Evolutionary conservation across 2,329 filamentous ascomycete genomes (phyloP).

Genomic region (Exutisphaerella laricina): DNA sequence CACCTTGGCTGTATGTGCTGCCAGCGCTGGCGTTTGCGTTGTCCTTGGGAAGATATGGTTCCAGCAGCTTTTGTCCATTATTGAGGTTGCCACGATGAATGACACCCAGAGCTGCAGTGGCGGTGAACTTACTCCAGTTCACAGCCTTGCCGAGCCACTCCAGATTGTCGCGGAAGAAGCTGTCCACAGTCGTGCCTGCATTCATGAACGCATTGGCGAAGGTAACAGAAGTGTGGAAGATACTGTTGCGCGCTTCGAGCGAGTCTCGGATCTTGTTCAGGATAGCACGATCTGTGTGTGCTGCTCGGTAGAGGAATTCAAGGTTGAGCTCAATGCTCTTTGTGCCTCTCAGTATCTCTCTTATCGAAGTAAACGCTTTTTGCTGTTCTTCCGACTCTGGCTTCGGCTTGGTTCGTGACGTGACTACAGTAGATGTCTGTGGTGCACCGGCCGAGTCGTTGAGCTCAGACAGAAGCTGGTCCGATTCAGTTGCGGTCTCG

Average conservation of each 20-base stretch:
- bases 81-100: slow-evolving; percentile 94
- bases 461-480: slow-evolving; percentile 53
- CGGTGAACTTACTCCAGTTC: slow-evolving; percentile 99
- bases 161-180: slow-evolving; percentile 96
- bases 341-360: slow-evolving; percentile 70
- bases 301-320: slow-evolving; percentile 94
- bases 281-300: slow-evolving; percentile 79
- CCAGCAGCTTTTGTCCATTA: slow-evolving; percentile 86
- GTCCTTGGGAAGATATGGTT: slow-evolving; percentile 84
- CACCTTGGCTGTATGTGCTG: slow-evolving; percentile 92
- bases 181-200: slow-evolving; percentile 94
- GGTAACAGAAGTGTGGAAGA: slow-evolving; percentile 95
- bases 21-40: slow-evolving; percentile 64
- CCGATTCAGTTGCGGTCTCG: slow-evolving; percentile 52
- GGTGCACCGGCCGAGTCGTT: slow-evolving; percentile 48
- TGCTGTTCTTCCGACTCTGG: slow-evolving; percentile 45
- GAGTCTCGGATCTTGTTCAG: slow-evolving; percentile 96
- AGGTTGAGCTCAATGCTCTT: slow-evolving; percentile 93
- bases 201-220: slow-evolving; percentile 99
- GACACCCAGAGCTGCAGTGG: slow-evolving; percentile 90
- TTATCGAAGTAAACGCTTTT: slow-evolving; percentile 53
- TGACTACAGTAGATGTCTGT: slow-evolving; percentile 49
- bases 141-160: slow-evolving; percentile 98
- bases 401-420: slow-evolving; percentile 40
- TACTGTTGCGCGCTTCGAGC: slow-evolving; percentile 90